Conservation (phyloP, 192 early-diverging fungal species). For the Lunasporangiospora selenospora region DNA sequence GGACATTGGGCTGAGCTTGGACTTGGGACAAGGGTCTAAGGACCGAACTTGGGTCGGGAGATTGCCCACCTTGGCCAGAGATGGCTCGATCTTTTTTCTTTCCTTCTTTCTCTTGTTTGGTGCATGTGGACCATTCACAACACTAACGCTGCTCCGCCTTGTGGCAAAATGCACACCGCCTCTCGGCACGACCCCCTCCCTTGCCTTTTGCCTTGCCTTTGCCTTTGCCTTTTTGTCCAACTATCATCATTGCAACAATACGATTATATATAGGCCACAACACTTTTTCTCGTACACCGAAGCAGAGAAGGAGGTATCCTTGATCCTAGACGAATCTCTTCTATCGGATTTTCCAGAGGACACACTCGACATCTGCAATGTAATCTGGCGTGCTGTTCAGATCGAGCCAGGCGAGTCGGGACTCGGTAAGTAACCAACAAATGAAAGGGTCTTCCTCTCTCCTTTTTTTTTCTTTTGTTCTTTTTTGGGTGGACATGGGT, state of each 20-base stretch:
- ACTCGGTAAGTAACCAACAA: conserved; percentile 48
- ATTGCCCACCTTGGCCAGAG: background rate
- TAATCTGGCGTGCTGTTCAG: conserved; percentile 40
- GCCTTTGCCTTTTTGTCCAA: background rate
- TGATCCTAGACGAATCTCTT: conserved; percentile 42
- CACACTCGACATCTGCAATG: conserved; percentile 33
- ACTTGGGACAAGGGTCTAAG: background rate
- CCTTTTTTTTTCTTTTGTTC: background rate
- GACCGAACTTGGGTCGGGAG: background rate
- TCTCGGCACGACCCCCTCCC: background rate
- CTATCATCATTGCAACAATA: background rate
- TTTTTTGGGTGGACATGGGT: background rate
- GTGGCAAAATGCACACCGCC: too few relatives aligned
- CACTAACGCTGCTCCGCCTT: too few relatives aligned
- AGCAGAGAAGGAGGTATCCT: conserved; percentile 40
- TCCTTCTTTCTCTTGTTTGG: background rate
- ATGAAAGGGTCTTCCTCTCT: too few relatives aligned
- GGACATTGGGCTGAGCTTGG: background rate
- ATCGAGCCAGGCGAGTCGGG: conserved; percentile 48
- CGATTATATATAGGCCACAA: conserved; percentile 11
- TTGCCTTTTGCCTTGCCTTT: background rate
- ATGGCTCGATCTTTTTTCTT: background rate
- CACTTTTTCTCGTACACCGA: conserved; percentile 47
- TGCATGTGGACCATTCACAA: too few relatives aligned
- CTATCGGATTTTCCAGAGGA: conserved; percentile 38